phyloP scores from a whole-genome alignment of 352 stramenopile genomes.

The Pythium volutum region DNA sequence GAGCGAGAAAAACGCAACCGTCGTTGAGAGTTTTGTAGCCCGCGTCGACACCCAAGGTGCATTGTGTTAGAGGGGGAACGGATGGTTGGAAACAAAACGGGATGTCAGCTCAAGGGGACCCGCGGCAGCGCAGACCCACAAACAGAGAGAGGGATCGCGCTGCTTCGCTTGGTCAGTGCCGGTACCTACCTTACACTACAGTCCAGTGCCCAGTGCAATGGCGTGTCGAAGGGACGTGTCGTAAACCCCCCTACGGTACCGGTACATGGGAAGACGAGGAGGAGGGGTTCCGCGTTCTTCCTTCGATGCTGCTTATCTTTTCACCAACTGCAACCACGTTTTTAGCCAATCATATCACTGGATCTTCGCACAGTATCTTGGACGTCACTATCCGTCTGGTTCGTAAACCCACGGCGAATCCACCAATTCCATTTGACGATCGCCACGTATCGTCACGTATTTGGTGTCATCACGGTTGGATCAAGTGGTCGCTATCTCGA shows the following conservation, averaged over 20 bases:
- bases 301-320: constrained; percentile 31
- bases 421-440: not conserved
- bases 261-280: constrained; percentile 1
- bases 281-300: constrained; percentile 21
- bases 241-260: constrained; percentile 18
- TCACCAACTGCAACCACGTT: constrained; percentile 24
- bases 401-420: constrained; percentile 14
- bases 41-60: too few relatives aligned
- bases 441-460: not conserved
- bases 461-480: not conserved
- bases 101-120: not conserved
- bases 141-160: not conserved
- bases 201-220: constrained; percentile 7
- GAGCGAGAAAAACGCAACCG: constrained; percentile 6
- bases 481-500: constrained; percentile 8
- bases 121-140: not conserved
- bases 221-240: constrained; percentile 23
- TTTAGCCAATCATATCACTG: constrained; percentile 28
- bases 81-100: too few relatives aligned
- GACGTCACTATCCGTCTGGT: not conserved
- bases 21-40: too few relatives aligned
- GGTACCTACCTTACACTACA: constrained; percentile 19
- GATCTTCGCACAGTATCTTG: constrained; percentile 22
- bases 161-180: constrained; percentile 1
- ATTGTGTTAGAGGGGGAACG: too few relatives aligned